Base-by-base conservation (phyloP, 2,329 filamentous ascomycete species). In the Stagonosporopsis tanaceti region DNA sequence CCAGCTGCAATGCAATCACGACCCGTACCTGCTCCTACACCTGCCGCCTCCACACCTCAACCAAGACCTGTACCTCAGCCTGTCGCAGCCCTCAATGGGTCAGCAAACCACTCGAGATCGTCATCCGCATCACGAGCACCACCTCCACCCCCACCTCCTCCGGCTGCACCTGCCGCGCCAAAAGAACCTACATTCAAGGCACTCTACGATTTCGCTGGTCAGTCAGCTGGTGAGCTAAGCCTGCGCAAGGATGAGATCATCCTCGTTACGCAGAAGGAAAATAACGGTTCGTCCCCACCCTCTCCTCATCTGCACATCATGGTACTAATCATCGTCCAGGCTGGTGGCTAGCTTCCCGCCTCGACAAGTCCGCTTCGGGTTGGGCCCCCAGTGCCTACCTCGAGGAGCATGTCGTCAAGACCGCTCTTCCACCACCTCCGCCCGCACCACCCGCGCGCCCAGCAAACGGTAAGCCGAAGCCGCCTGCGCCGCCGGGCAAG, bases 371-470 rank as follows among this genome's bases (percentile, higher is more conserved):
- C 65, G 86, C 86, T n/a, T 92, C 95, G 77, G 95, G 93, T 48
- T 99, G 95, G 95, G 87, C 95, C 3, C 95, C 95, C 0, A 91
- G 93, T 20, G 92, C 94, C 20, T 99, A 99, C 71, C 89, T 99
- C 8, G 90, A 98, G 78, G 93, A 97, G 78, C 85, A 90, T 73
- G 84, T 84, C 22, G 68, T 74, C 45, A 76, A 76, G 24, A 80
- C 85, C 12, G 80, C 88, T 9, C 85, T 86, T 4, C 84, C 86
- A 15, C 78, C 81, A 2, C 75, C 78, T 14, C 81, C 82, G 4
- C 77, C 82, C 28, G 78, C 75, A 7, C 74, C 74, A 28, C 72
- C 78, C 30, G 76, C 81, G 12, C 88, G 91, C 14, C 88, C 89
- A 9, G 87, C 90, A 1, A 86, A 89, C 60, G 76, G 77, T 45